Evolutionary conservation across 2,329 filamentous ascomycete species (phyloP), one percentile per base, ranked within the genome.

Genomic region (Cadophora sp.): DNA sequence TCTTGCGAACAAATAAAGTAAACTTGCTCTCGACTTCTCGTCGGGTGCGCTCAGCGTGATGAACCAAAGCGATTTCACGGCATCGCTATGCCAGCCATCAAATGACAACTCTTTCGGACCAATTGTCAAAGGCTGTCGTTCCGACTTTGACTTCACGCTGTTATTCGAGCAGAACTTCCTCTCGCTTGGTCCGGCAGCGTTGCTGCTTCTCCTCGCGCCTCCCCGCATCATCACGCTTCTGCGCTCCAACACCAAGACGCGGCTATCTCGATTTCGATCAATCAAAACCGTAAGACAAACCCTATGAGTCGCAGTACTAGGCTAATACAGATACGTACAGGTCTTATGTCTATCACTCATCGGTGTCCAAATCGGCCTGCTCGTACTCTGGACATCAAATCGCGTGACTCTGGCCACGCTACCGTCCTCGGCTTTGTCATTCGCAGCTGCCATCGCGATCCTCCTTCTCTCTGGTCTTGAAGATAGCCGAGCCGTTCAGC

Each of bases 81-180:
- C 65, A 37, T 67, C 67, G 34, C 43, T 9, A 46, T 71, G 69
- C 26, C 62, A 55, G 24, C 61, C 64, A 9, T 53, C 58, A 22
- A 71, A 64, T 29, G 70, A 72, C 26, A 62, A 72, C 61, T 26
- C 59, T 0, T 72, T 72, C 56, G 70, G 70, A 3, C 70, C 70
- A 11, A 37, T 68, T 19, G 63, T 73, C 14, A 46, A 68, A 48
- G 68, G 61, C 40, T 73, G 71, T 65, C 69, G 71, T 22, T 67
- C 64, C 9, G 63, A 68, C 3, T 72, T 73, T 48, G 73, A 73
- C 31, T 73, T 73, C 60, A 73, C 69, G 4, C 65, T 72, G 11
- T 40, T 69, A 1, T 71, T 72, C 50, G 71, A 74, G 59, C 67
- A 71, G 53, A 65, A 60, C 26, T 68, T 73, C 24, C 50, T 73